Evolutionary conservation across 1,139 yeast genomes (phyloP).

Genomic region (Geotrichum siamense): DNA sequence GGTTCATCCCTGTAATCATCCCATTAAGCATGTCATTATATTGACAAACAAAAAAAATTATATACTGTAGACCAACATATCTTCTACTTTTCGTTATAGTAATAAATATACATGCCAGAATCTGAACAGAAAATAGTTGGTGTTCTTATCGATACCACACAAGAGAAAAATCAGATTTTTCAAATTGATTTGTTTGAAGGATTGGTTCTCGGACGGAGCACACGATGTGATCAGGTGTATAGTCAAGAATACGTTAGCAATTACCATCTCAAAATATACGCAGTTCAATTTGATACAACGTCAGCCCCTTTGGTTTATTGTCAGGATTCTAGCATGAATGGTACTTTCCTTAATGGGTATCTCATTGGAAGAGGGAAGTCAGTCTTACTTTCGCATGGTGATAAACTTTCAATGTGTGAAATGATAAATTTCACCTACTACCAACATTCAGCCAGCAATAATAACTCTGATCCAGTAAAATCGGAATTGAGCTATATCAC

Average conservation of each 20-base stretch:
- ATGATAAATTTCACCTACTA: conserved; percentile 27
- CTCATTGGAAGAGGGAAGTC: conserved; percentile 34
- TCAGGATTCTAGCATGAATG: conserved; percentile 50
- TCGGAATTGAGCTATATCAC: conserved; percentile 23
- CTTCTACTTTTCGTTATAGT: too few relatives aligned
- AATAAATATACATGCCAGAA: background rate
- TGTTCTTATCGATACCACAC: conserved; percentile 11
- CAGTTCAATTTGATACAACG: conserved; percentile 44
- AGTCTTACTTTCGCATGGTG: conserved; percentile 41
- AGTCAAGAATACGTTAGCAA: conserved; percentile 38
- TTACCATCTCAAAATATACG: conserved; percentile 45
- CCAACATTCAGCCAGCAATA: conserved; percentile 21
- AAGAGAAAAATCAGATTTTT: conserved; percentile 9
- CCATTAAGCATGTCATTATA: too few relatives aligned
- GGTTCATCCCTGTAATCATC: too few relatives aligned
- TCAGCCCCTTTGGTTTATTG: conserved; percentile 47
- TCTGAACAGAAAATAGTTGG: conserved; percentile 5
- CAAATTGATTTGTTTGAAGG: conserved; percentile 10
- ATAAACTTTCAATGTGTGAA: conserved; percentile 37
- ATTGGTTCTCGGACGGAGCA: conserved; percentile 18
- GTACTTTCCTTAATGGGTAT: conserved; percentile 42
- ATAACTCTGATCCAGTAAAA: conserved; percentile 15
- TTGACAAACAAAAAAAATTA: too few relatives aligned
- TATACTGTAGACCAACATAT: too few relatives aligned
- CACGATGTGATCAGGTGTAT: conserved; percentile 26